Evolutionary conservation across 139 green algal genomes (phyloP).

Genomic region (Coelastrella sp.): DNA sequence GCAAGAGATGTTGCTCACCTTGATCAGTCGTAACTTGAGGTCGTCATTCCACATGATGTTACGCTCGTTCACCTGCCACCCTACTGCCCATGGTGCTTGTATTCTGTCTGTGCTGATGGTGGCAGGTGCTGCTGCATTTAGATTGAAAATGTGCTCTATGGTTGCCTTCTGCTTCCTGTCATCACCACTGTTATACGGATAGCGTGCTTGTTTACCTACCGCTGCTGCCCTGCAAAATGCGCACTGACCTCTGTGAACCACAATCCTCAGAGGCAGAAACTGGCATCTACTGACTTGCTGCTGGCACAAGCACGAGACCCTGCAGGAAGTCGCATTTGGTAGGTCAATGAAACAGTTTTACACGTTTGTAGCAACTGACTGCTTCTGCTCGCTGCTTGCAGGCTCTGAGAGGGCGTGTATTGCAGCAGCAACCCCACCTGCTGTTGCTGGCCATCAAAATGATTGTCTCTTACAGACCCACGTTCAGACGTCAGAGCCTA

Average conservation of each 20-base stretch:
- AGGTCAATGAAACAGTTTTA: too few species aligned
- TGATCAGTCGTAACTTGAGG: constrained; percentile 74
- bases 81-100: constrained; percentile 52
- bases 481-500: too few species aligned
- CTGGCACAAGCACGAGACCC: background rate
- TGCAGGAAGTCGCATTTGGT: background rate
- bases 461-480: too few species aligned
- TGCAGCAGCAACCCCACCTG: background rate
- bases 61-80: constrained; percentile 72
- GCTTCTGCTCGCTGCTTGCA: too few species aligned
- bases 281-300: constrained; percentile 4
- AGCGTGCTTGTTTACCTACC: constrained; percentile 3
- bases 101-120: background rate
- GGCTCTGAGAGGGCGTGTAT: background rate
- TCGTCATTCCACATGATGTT: constrained; percentile 80
- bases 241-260: background rate
- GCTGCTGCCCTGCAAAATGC: constrained; percentile 11
- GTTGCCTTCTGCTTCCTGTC: constrained; percentile 65
- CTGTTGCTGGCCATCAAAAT: background rate
- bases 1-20: constrained; percentile 45
- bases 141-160: constrained; percentile 68
- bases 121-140: constrained; percentile 24
- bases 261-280: background rate
- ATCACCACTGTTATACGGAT: constrained; percentile 53
- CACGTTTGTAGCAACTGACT: too few species aligned